Evolutionary conservation across 164 flowering plant species (phyloP).

Genomic region (Annona cherimola): DNA sequence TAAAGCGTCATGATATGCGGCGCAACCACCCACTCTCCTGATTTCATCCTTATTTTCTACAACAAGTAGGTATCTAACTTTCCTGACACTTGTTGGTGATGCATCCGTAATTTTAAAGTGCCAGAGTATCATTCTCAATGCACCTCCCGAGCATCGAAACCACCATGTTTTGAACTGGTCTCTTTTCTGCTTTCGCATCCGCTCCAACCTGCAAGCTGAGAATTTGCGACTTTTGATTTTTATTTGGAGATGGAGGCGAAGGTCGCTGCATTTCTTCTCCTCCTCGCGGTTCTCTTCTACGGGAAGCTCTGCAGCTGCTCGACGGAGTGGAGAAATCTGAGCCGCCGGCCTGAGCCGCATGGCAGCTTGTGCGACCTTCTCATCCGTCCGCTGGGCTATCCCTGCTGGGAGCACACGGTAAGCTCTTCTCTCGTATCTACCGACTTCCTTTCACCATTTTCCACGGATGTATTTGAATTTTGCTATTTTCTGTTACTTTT

Average conservation of each 20-base stretch:
- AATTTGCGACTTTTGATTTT: not conserved
- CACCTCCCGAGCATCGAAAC: not conserved
- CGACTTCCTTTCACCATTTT: not conserved
- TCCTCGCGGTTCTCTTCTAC: conserved; percentile 3
- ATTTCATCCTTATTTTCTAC: no score
- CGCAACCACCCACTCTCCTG: no score
- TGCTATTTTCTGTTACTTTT: not conserved
- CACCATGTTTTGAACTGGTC: no score
- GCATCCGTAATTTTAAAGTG: not conserved
- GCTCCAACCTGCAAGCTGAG: not conserved
- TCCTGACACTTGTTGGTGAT: no score
- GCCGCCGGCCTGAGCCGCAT: conserved; percentile 11
- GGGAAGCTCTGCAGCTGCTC: not conserved
- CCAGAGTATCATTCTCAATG: not conserved
- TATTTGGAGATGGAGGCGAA: not conserved
- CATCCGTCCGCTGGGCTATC: conserved; percentile 61
- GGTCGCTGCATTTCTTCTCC: conserved; percentile 1
- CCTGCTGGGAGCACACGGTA: conserved; percentile 81
- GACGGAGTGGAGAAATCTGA: conserved; percentile 6
- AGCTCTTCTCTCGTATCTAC: conserved; percentile 10
- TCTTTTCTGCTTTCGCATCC: not conserved
- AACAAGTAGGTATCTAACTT: no score
- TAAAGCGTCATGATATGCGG: no score
- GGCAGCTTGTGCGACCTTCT: conserved; percentile 48
- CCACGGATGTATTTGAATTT: not conserved